Base-by-base conservation (phyloP, 163 green algal species). In the Scenedesmus sp. region DNA sequence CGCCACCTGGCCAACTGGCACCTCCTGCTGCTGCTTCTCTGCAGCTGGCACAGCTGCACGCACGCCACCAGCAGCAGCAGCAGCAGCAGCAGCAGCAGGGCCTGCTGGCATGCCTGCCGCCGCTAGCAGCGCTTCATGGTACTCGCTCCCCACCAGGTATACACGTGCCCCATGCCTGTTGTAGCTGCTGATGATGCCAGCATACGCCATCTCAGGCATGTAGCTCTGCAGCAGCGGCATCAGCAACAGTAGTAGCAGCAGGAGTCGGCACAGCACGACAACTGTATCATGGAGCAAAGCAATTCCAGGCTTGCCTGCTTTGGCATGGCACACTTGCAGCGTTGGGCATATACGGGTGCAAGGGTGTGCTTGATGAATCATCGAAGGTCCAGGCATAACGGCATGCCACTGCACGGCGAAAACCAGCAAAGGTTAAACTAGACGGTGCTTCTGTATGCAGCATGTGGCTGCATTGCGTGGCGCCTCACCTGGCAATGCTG, bases 191-290 rank as follows among this genome's bases (percentile, higher is more conserved):
- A 92, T 18, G 46, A 92, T 59, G 23, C 81, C 81, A 2, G 57
- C 8, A 46, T 88, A 92, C 13, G 88, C 79, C 79, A 88, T 83
- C 20, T 88, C 79, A 59, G 88, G 81, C 64, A 92, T 81, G 62
- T 62, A 91, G 87, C 70, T 54, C 87, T 81, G 76, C 76, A 86
- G 52, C 74, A 74, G 12, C 20, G 76, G 34, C 74, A 79, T 15
- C 3, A 79, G 70, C 87, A 91, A 13, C 74, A 79, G 52, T 5
- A 3, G 5, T 7, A 52, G 70, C 52, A 52, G 20, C 18, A 46
- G 34, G 34, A 46, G 34, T 46, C 34, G 34, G 34, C 34, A 46
- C 34, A 46, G 34, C 34, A 46, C 34, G 34, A 46, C 34, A 46
- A 46, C 34, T 46, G 34, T 46, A 46, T 46, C 34, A 46, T 46